Conservation (phyloP, 352 stramenopile genomes). For the Lagenidium giganteum region DNA sequence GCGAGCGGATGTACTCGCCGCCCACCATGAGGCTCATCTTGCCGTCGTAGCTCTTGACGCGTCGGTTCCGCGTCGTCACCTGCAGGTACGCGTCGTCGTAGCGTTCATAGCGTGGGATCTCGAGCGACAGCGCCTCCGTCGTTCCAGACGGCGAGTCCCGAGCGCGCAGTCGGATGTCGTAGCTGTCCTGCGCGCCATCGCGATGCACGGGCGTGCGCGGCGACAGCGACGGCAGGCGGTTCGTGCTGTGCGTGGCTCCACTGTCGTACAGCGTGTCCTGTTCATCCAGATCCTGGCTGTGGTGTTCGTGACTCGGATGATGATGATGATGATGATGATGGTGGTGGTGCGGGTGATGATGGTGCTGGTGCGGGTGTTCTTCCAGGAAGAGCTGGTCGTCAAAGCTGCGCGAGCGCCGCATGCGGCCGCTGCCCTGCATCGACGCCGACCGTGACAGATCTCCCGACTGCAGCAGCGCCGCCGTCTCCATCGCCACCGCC, state of each 20-base stretch:
- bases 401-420: conserved; percentile 55
- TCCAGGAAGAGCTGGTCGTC: conserved; percentile 14
- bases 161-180: background rate
- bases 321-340: no score
- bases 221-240: background rate
- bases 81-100: conserved; percentile 18
- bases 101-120: conserved; percentile 29
- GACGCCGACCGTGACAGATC: no score
- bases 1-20: conserved; percentile 29
- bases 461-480: background rate
- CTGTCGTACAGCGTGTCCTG: no score
- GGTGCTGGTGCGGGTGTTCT: no score
- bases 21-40: conserved; percentile 20
- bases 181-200: background rate
- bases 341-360: no score
- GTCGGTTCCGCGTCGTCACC: conserved; percentile 19
- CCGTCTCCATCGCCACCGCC: background rate
- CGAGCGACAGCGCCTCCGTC: conserved; percentile 39
- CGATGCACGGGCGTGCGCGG: background rate
- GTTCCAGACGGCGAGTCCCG: conserved; percentile 14
- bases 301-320: no score
- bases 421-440: no score
- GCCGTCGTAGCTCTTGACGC: conserved; percentile 47
- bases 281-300: no score
- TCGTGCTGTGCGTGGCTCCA: no score